These are phyloP conservation scores for Tolypocladium inflatum DNA, from an alignment of 2,329 filamentous ascomycete species.

Conservation along the genomic window DNA sequence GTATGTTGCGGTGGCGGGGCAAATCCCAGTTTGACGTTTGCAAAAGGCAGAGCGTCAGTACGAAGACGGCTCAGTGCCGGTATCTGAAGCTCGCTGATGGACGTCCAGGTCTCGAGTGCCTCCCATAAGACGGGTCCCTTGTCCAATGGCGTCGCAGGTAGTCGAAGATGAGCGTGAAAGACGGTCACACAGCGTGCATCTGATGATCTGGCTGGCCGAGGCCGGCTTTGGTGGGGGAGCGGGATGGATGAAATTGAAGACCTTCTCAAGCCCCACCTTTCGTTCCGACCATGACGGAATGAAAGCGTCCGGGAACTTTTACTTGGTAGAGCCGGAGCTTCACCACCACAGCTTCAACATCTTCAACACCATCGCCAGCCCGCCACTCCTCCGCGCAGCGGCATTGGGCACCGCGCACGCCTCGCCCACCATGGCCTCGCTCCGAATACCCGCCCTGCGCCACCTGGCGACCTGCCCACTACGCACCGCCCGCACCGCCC, in stretches of 20 bases:
- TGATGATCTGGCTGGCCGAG: background rate
- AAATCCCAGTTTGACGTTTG: background rate
- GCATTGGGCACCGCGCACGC: conserved; percentile 1
- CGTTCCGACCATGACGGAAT: background rate
- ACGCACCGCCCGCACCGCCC: conserved; percentile 21
- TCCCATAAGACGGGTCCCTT: background rate
- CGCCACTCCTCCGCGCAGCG: background rate
- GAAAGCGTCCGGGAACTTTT: background rate
- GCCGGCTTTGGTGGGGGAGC: conserved; percentile 1
- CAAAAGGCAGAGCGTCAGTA: background rate
- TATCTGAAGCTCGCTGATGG: background rate
- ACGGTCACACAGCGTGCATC: background rate
- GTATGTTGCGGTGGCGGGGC: background rate
- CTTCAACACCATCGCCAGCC: background rate
- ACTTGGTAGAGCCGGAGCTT: background rate
- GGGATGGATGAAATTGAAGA: background rate
- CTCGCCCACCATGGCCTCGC: conserved; percentile 33
- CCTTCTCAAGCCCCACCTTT: background rate
- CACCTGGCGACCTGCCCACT: conserved; percentile 27
- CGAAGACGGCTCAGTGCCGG: background rate
- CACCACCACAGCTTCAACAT: background rate
- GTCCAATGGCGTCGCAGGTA: background rate
- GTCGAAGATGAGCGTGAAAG: background rate
- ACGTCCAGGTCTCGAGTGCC: background rate
- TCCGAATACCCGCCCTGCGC: conserved; percentile 38